Percentiles rank a stretch among this genome's conserved stretches.
Conservation (phyloP, 192 early-diverging fungal species). For the Coemansia sp. region DNA sequence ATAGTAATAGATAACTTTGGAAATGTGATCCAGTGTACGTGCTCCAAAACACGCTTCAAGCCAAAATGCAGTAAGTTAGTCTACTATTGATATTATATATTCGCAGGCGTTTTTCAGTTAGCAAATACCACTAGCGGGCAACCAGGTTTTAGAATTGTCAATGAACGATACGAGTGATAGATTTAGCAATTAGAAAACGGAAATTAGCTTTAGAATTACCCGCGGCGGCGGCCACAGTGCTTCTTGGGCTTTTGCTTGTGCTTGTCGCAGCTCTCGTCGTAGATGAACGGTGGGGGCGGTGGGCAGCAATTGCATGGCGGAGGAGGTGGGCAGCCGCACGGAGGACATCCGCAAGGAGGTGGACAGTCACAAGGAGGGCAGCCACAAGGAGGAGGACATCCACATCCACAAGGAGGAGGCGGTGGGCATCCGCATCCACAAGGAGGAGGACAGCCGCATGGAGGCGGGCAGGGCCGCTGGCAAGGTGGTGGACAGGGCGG, state of each 20-base stretch:
- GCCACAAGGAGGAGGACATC: neutral
- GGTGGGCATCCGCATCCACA: constrained; percentile 11
- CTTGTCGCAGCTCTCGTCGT: constrained; percentile 20
- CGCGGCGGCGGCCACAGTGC: neutral
- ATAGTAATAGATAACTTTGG: neutral
- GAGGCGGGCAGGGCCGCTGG: too few species aligned
- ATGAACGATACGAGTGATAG: neutral
- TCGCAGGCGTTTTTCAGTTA: neutral
- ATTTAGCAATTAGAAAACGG: constrained; percentile 1
- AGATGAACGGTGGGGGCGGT: constrained; percentile 18
- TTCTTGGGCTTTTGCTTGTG: constrained; percentile 6
- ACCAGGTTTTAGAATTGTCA: neutral
- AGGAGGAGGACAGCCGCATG: constrained; percentile 4
- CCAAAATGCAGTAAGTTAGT: neutral
- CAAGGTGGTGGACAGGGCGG: constrained; percentile 10
- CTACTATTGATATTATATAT: neutral
- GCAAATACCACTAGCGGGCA: neutral
- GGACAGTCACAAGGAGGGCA: constrained; percentile 11
- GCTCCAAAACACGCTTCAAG: constrained; percentile 1
- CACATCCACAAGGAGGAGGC: neutral
- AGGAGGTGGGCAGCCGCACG: constrained; percentile 6
- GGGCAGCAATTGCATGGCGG: constrained; percentile 21
- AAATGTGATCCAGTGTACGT: neutral
- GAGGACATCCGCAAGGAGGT: constrained; percentile 16
- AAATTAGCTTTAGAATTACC: neutral